Percentiles rank a stretch among this genome's conserved stretches.
These are phyloP conservation scores for Yamadazyma akitaensis DNA, from an alignment of 805 yeast genomes.

Conservation along the genomic window DNA sequence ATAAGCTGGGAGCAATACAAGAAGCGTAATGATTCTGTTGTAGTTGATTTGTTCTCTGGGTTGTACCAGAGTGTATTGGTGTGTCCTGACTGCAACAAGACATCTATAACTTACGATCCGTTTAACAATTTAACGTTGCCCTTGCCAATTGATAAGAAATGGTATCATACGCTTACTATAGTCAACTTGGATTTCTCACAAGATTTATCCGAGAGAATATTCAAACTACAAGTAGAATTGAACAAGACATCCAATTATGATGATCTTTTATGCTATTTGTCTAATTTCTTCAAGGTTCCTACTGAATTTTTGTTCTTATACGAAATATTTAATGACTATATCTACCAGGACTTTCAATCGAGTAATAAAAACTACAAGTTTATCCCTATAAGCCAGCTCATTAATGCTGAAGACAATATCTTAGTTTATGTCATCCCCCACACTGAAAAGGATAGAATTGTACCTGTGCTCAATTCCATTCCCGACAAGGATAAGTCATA, in stretches of 20 bases:
- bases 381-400: conserved; percentile 65
- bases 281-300: conserved; percentile 40
- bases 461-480: conserved; percentile 56
- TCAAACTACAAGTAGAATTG: conserved; percentile 67
- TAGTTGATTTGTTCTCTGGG: conserved; percentile 86
- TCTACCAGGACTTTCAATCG: conserved; percentile 66
- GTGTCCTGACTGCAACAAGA: conserved; percentile 79
- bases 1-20: conserved; percentile 80
- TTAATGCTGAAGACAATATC: conserved; percentile 58
- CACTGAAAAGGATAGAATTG: conserved; percentile 39
- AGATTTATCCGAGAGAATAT: conserved; percentile 16
- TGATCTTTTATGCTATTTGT: conserved; percentile 61
- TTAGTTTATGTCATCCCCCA: conserved; percentile 57
- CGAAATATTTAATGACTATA: conserved; percentile 57
- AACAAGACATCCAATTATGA: conserved; percentile 59
- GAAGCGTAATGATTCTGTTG: conserved; percentile 77
- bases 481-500: conserved; percentile 35
- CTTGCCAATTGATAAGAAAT: conserved; percentile 68
- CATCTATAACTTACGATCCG: conserved; percentile 91
- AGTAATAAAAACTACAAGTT: conserved; percentile 52
- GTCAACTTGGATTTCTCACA: conserved; percentile 45
- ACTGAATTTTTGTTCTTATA: conserved; percentile 26
- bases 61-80: conserved; percentile 83
- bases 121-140: conserved; percentile 88
- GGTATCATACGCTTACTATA: conserved; percentile 64